Conservation (phyloP, 345 rosid genomes). For the Microcos paniculata region DNA sequence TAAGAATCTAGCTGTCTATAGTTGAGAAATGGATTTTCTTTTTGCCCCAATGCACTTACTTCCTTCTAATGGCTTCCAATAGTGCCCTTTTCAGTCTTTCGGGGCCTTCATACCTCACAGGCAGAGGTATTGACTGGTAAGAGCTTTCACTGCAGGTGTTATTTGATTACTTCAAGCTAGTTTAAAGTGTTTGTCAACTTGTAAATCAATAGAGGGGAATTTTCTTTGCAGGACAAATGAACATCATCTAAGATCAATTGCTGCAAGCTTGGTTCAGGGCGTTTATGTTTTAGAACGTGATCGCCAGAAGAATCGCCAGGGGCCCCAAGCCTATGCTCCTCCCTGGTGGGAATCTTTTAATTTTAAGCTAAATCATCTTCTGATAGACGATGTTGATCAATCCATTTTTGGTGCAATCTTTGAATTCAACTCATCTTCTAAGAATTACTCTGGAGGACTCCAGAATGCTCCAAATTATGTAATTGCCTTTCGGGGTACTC, state of each 20-base stretch:
- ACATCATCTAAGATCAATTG: slow-evolving; percentile 56
- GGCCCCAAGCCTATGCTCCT: slow-evolving; percentile 42
- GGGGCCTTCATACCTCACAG: slow-evolving; percentile 55
- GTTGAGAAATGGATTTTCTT: background rate
- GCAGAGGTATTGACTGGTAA: slow-evolving; percentile 55
- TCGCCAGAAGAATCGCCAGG: slow-evolving; percentile 54
- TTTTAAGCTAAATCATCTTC: slow-evolving; percentile 38
- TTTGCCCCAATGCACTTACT: too few relatives aligned
- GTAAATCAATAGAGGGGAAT: background rate
- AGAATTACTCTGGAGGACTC: background rate
- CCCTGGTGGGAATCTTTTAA: slow-evolving; percentile 69
- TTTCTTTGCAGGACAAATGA: slow-evolving; percentile 41
- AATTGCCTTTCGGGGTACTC: slow-evolving; percentile 69
- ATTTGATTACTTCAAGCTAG: background rate
- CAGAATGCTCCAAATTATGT: slow-evolving; percentile 43
- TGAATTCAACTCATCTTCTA: slow-evolving; percentile 32
- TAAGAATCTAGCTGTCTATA: background rate
- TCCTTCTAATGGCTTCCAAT: slow-evolving; percentile 25
- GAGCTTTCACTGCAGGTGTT: background rate
- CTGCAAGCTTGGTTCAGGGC: slow-evolving; percentile 65
- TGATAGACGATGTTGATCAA: slow-evolving; percentile 51
- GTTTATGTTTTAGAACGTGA: slow-evolving; percentile 58
- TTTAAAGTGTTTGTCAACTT: background rate
- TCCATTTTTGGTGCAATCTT: slow-evolving; percentile 65
- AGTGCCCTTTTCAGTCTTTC: slow-evolving; percentile 44